Evolutionary conservation across 345 rosid species (phyloP).

Genomic region (Hibiscus syriacus): DNA sequence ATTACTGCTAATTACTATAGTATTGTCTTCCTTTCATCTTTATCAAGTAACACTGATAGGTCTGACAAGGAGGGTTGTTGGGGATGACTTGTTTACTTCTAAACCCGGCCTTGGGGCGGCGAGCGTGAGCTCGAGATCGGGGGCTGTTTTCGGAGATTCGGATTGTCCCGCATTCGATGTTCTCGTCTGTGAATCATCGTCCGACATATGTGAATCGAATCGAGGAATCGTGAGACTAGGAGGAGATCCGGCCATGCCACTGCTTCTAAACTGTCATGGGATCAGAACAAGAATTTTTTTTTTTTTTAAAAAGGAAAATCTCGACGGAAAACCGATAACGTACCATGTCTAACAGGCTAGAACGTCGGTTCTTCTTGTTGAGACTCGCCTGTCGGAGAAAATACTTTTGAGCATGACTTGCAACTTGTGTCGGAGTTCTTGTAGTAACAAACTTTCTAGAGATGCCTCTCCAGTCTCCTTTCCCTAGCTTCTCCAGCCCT

Average conservation of each 20-base stretch:
- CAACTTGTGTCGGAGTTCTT: too few species aligned
- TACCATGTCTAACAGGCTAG: conserved; percentile 65
- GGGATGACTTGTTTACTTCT: too few species aligned
- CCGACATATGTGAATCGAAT: background rate
- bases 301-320: too few species aligned
- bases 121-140: conserved; percentile 51
- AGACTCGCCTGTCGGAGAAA: conserved; percentile 46
- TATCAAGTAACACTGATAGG: conserved; percentile 34
- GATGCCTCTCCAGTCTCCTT: conserved; percentile 76
- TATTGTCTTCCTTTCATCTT: background rate
- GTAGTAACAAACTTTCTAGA: conserved; percentile 49
- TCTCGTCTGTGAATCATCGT: too few species aligned
- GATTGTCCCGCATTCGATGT: conserved; percentile 2
- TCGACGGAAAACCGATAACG: too few species aligned
- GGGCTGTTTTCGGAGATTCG: conserved; percentile 3
- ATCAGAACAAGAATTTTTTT: too few species aligned
- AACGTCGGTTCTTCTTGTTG: conserved; percentile 49
- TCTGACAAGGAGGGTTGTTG: conserved; percentile 23
- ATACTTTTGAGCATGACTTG: too few species aligned
- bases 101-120: too few species aligned
- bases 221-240: background rate
- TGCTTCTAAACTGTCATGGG: conserved; percentile 15
- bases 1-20: background rate
- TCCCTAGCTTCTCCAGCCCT: conserved; percentile 60
- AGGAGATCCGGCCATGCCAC: conserved; percentile 2